Evolutionary conservation across 2,329 filamentous ascomycete genomes (phyloP).

Genomic region (Fusarium caatingaense): DNA sequence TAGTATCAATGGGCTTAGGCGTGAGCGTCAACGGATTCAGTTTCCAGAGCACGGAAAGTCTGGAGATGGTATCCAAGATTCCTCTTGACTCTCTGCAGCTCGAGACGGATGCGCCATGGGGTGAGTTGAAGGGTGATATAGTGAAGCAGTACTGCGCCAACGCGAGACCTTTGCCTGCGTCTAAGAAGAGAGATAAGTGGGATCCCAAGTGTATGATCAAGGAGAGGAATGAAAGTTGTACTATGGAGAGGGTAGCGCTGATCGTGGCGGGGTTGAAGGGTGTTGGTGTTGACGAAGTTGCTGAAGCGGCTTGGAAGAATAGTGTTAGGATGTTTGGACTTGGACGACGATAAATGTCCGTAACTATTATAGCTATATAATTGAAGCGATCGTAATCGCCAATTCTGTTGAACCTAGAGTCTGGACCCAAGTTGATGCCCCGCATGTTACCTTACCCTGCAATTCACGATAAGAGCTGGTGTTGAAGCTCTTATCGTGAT

Average conservation of each 20-base stretch:
- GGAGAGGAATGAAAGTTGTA: conserved; percentile 63
- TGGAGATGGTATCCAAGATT: conserved; percentile 43
- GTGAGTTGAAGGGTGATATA: conserved; percentile 43
- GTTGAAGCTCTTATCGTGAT: background rate
- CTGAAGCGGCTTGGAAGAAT: conserved; percentile 53
- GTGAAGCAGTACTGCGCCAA: conserved; percentile 56
- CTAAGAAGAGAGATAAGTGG: conserved; percentile 64
- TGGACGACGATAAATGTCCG: conserved; percentile 27
- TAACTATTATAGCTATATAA: background rate
- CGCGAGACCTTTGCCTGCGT: conserved; percentile 52
- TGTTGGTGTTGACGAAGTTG: conserved; percentile 56
- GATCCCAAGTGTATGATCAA: conserved; percentile 60
- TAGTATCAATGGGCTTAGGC: conserved; percentile 38
- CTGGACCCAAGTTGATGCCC: background rate
- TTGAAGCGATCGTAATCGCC: background rate
- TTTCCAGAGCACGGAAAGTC: conserved; percentile 46
- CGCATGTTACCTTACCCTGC: background rate
- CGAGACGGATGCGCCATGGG: conserved; percentile 47
- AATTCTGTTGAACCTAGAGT: background rate
- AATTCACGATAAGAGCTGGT: background rate
- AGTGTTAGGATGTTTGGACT: conserved; percentile 50
- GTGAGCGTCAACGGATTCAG: conserved; percentile 61
- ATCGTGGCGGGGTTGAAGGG: conserved; percentile 62
- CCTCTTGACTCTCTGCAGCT: conserved; percentile 41
- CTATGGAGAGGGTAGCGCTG: conserved; percentile 59